Evolutionary conservation across 768 basidiomycete species (phyloP), one percentile per base, ranked within the genome.

Genomic region (Obba rivulosa): DNA sequence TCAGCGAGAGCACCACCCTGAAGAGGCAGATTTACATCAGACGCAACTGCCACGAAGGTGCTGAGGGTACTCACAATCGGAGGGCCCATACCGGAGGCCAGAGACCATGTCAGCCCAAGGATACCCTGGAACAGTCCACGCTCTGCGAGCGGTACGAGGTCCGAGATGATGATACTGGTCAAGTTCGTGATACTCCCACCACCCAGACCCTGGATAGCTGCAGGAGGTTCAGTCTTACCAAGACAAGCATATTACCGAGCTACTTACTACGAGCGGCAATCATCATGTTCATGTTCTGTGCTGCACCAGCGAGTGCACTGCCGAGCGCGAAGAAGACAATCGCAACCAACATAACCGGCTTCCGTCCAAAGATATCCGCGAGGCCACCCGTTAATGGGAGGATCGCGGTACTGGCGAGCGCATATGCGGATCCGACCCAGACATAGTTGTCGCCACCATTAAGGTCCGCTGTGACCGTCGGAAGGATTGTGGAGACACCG

Each of bases 231-330:
- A 23, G 20, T 23, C 3, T 10, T 21, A n/a, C 7, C 4, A 8
- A 42, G 7, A 42, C 23, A 16, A 20, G 9, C 17, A 24, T 8
- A 8, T n/a, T 7, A 16, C 7, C 4, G n/a, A 16, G 7, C 5
- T n/a, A 47, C 50, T 20, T 37, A 41, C 56, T 58, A 9, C 73
- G 57, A 0, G 66, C 70, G 4, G 62, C 69, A 41, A 75, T 73
- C 2, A 72, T 50, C 66, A 66, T 66, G 7, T 53, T 46, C 69
- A 75, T 73, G 38, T 50, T 68, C 37, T 66, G 57, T 0, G 71
- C 68, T 0, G 69, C 60, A 0, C 70, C 75, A 11, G 62, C 61
- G 1, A 75, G 24, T 0, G 69, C 72, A 20, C 66, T 67, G 0
- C 75, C 74, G 35, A 72, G 22, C 0, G 68, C 65, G 43, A 72